Conservation (phyloP, 2,329 filamentous ascomycete species). For the Paecilomyces variotii region DNA sequence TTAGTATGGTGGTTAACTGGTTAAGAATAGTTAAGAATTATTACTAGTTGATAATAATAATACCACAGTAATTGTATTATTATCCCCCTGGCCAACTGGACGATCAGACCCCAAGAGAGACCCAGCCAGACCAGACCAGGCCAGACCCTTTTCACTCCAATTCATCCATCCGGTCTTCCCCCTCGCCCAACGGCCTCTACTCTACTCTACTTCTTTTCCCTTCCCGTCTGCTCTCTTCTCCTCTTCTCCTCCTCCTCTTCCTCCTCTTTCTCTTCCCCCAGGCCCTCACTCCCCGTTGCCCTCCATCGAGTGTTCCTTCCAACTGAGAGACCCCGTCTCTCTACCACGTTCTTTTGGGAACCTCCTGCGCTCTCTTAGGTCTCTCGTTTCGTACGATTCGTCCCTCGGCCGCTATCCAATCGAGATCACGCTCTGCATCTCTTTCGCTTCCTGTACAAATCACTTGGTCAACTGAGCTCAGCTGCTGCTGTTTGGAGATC, state of each 20-base stretch:
- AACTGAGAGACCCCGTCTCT: conserved; percentile 34
- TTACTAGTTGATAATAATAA: too few relatives aligned
- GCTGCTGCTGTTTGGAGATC: conserved; percentile 18
- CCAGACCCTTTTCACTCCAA: not conserved
- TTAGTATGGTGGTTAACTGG: too few relatives aligned
- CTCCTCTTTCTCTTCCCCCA: conserved; percentile 18
- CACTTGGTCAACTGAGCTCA: conserved; percentile 16
- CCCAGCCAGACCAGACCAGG: not conserved
- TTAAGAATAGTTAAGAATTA: too few relatives aligned
- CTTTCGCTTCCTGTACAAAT: conserved; percentile 17
- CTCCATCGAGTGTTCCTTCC: conserved; percentile 28
- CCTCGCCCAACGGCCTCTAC: too few relatives aligned
- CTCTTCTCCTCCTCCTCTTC: conserved; percentile 16
- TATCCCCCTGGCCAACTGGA: not conserved
- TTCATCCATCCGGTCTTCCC: too few relatives aligned
- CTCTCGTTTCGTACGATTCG: conserved; percentile 3
- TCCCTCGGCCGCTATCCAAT: conserved; percentile 1
- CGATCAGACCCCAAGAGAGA: not conserved
- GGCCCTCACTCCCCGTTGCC: conserved; percentile 8
- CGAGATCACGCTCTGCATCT: not conserved
- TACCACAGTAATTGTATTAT: too few relatives aligned
- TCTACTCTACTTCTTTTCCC: not conserved
- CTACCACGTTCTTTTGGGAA: conserved; percentile 34
- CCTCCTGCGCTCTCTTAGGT: conserved; percentile 15
- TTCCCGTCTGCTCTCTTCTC: conserved; percentile 13